These are phyloP conservation scores for Crithidia thermophila DNA, from an alignment of 208 protist species.

Conservation along the genomic window DNA sequence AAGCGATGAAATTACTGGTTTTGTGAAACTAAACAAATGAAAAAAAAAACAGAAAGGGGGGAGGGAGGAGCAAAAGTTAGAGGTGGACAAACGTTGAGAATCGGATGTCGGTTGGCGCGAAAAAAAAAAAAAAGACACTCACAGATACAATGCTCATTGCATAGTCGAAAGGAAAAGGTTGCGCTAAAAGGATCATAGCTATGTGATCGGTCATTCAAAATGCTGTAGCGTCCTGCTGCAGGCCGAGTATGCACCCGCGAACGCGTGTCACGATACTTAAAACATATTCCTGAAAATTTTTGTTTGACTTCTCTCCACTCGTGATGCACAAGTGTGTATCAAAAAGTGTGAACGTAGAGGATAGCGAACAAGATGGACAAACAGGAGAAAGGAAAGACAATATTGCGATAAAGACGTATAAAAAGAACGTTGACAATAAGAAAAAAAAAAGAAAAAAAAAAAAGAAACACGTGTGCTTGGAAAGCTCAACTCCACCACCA, in stretches of 20 bases:
- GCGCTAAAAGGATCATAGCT: background rate
- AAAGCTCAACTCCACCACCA: background rate
- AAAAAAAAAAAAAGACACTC: constrained; percentile 9
- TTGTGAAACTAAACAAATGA: too few relatives aligned
- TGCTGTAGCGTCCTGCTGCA: too few relatives aligned
- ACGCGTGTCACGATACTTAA: too few relatives aligned
- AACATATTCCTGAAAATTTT: too few relatives aligned
- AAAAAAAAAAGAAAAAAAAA: background rate
- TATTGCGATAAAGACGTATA: too few relatives aligned
- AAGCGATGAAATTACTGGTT: too few relatives aligned
- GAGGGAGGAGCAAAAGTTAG: too few relatives aligned
- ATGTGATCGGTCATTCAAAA: too few relatives aligned
- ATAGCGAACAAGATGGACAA: background rate
- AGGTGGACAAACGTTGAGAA: constrained; percentile 7
- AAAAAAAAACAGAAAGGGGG: background rate
- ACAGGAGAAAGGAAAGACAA: too few relatives aligned
- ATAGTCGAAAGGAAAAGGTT: background rate
- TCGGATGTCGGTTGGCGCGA: background rate
- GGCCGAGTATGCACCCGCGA: too few relatives aligned
- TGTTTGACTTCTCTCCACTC: too few relatives aligned
- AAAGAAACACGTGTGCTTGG: background rate
- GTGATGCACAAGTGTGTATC: too few relatives aligned
- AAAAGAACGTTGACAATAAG: background rate
- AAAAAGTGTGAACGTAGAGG: background rate
- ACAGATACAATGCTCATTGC: background rate